These are phyloP conservation scores for Macrotyloma uniflorum DNA, from an alignment of 306 rosid genomes.

Conservation along the genomic window DNA sequence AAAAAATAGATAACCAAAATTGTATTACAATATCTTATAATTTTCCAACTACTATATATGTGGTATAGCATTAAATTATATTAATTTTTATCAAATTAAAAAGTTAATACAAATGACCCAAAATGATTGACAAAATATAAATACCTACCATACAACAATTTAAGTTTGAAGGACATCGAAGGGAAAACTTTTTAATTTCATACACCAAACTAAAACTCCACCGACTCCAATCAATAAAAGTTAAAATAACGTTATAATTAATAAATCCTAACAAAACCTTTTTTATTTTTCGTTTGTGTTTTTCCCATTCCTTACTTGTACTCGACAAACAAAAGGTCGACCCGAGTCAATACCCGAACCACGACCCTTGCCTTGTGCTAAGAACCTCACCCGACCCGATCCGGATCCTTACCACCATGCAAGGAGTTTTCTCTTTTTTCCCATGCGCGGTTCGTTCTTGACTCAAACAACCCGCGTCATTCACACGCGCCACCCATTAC, in stretches of 20 bases:
- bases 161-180: not conserved
- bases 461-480: slow-evolving; percentile 62
- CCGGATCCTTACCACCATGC: slow-evolving; percentile 59
- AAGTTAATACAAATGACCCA: not conserved
- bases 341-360: slow-evolving; percentile 99
- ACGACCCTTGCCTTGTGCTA: slow-evolving; percentile 66
- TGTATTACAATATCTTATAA: too few species aligned
- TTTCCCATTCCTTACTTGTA: not conserved
- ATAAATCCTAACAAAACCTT: not conserved
- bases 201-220: not conserved
- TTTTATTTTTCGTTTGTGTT: not conserved
- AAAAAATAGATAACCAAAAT: too few species aligned
- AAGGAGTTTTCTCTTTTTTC: slow-evolving; percentile 46
- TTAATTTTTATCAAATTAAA: not conserved
- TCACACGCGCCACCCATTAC: slow-evolving; percentile 37
- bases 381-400: slow-evolving; percentile 25
- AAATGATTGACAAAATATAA: not conserved
- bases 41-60: too few species aligned
- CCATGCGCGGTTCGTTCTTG: slow-evolving; percentile 97
- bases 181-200: not conserved
- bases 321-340: slow-evolving; percentile 54
- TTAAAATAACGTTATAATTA: not conserved
- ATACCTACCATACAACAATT: not conserved
- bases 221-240: not conserved
- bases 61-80: too few species aligned